A percentile compares a stretch with the other conserved stretches of the same genome.
These are phyloP conservation scores for Tephrocybe rancida DNA, from an alignment of 768 basidiomycete genomes.

Conservation along the genomic window DNA sequence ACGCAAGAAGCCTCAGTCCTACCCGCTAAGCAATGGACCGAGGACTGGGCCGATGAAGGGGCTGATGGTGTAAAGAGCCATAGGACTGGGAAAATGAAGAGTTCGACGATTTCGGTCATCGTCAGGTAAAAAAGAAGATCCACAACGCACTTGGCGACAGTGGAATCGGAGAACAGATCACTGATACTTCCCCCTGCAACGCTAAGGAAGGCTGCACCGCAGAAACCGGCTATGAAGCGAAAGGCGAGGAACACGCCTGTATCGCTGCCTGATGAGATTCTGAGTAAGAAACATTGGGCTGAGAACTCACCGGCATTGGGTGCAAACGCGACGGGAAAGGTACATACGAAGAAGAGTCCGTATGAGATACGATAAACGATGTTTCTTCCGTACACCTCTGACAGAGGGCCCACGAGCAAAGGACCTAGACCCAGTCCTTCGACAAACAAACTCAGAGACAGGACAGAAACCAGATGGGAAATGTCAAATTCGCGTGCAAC, in stretches of 20 bases:
- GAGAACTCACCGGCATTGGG: slow-evolving; percentile 56
- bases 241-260: slow-evolving; percentile 62
- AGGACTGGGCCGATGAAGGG: slow-evolving; percentile 55
- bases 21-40: slow-evolving; percentile 65
- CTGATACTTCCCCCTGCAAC: slow-evolving; percentile 59
- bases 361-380: slow-evolving; percentile 67
- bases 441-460: slow-evolving; percentile 62
- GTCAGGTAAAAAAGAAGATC: not conserved
- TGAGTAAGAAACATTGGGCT: not conserved
- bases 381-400: slow-evolving; percentile 66
- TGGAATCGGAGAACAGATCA: slow-evolving; percentile 56
- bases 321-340: slow-evolving; percentile 76
- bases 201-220: slow-evolving; percentile 57
- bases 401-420: slow-evolving; percentile 53
- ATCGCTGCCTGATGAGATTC: not conserved
- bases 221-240: slow-evolving; percentile 56
- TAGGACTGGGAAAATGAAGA: slow-evolving; percentile 34
- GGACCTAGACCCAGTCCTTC: slow-evolving; percentile 59
- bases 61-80: slow-evolving; percentile 57
- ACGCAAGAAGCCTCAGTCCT: slow-evolving; percentile 17
- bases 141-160: slow-evolving; percentile 58
- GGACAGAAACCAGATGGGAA: slow-evolving; percentile 46
- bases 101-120: too few relatives aligned
- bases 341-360: slow-evolving; percentile 58
- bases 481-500: slow-evolving; percentile 53